Evolutionary conservation across 2,329 filamentous ascomycete species (phyloP).

Genomic region (Sclerotinia trifoliorum): DNA sequence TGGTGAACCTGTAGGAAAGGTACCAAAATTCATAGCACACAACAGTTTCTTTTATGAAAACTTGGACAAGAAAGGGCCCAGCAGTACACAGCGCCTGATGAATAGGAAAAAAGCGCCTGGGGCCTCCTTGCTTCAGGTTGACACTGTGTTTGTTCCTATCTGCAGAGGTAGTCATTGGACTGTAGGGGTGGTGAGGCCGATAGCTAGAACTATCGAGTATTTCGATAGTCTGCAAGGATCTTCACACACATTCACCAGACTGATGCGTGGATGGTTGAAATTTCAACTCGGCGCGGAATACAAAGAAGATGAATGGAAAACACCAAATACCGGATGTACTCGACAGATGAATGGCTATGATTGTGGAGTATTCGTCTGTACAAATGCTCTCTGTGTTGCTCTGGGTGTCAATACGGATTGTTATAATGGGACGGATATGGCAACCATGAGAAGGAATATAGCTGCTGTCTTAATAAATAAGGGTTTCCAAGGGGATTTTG

Average conservation of each 20-base stretch:
- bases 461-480: slow-evolving; percentile 65
- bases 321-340: slow-evolving; percentile 50
- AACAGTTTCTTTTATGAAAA: slow-evolving; percentile 65
- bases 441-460: slow-evolving; percentile 58
- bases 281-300: slow-evolving; percentile 58
- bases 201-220: slow-evolving; percentile 60
- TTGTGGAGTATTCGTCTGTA: slow-evolving; percentile 74
- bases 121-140: slow-evolving; percentile 61
- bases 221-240: slow-evolving; percentile 62
- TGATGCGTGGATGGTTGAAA: slow-evolving; percentile 55
- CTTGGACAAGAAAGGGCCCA: slow-evolving; percentile 49
- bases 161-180: slow-evolving; percentile 69
- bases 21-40: slow-evolving; percentile 61
- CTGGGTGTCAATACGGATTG: slow-evolving; percentile 43
- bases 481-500: slow-evolving; percentile 63
- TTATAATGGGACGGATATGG: slow-evolving; percentile 56
- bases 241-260: slow-evolving; percentile 42
- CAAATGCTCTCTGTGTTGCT: slow-evolving; percentile 64
- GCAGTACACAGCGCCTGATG: slow-evolving; percentile 53
- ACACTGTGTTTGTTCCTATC: slow-evolving; percentile 69
- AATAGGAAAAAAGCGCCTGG: slow-evolving; percentile 57
- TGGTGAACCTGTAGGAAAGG: slow-evolving; percentile 43
- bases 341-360: slow-evolving; percentile 67
- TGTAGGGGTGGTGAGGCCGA: slow-evolving; percentile 63
- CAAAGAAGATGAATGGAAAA: slow-evolving; percentile 57